These are phyloP conservation scores for Prunus mira DNA, from an alignment of 306 rosid species.

Conservation along the genomic window DNA sequence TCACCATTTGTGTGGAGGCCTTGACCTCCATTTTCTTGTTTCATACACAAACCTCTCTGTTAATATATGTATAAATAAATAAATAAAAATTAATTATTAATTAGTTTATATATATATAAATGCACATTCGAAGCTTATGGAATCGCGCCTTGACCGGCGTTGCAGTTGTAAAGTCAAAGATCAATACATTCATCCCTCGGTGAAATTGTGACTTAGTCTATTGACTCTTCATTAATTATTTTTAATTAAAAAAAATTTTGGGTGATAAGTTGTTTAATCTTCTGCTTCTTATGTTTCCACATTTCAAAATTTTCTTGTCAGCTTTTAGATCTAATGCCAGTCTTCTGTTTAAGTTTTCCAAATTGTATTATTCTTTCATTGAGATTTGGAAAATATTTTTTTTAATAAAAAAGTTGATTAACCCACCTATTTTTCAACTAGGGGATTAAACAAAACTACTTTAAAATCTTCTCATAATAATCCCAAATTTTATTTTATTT, in stretches of 20 bases:
- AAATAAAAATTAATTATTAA: neutral
- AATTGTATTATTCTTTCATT: neutral
- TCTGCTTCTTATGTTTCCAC: neutral
- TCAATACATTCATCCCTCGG: neutral
- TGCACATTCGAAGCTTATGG: slow-evolving; percentile 4
- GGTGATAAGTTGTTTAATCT: neutral
- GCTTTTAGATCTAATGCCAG: slow-evolving; percentile 1
- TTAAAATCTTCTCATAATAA: too few relatives aligned
- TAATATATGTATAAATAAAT: neutral
- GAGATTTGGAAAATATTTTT: neutral
- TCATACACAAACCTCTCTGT: neutral
- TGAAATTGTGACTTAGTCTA: neutral
- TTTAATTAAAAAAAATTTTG: too few relatives aligned
- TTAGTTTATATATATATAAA: neutral
- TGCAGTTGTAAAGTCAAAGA: neutral
- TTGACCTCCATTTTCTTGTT: neutral
- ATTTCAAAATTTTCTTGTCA: neutral
- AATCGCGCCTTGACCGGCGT: slow-evolving; percentile 16
- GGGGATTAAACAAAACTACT: too few relatives aligned
- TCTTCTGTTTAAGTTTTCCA: neutral
- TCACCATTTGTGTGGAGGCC: neutral
- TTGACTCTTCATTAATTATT: neutral
- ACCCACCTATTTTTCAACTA: too few relatives aligned
- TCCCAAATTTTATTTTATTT: too few relatives aligned
- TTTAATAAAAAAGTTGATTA: too few relatives aligned